Base-by-base conservation (phyloP, 2,329 filamentous ascomycete genomes). In the Fusarium sp. region DNA sequence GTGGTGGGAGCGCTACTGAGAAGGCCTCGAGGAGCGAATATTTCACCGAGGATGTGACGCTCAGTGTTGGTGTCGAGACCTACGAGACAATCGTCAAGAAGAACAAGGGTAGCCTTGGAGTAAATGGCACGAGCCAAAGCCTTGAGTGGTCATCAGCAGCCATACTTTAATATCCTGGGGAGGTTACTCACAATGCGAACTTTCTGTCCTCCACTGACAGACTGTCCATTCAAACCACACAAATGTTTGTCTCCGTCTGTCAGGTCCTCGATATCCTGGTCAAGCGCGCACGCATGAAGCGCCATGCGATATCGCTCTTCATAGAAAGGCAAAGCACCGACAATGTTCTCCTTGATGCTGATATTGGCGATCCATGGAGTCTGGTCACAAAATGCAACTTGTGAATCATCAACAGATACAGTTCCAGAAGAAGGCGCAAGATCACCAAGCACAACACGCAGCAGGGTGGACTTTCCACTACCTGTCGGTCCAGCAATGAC, bases 171-270 rank as follows among this genome's bases (percentile, higher is more conserved):
- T 22, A 22, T 22, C 22, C 22, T 5, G 2, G 17, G 2, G 2
- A 7, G 5, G 3, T 4, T 4, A 13, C 49, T 53, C 18, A 53
- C 49, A 4, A 39, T 53, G 5, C 49, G 49, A 27, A 53, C 49
- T 39, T 59, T 59, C 17, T 59, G 56, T 13, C 56, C 56, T n/a
- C 56, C 56, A 22, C 56, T 59, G 9, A 59, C 27, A 20, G 35
- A 52, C 5, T 52, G 45, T 4, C 56, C 56, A 0, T 59, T 52
- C 0, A 52, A 4, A 0, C 56, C 56, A 20, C 45, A 50, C 8
- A 59, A 31, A 3, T 50, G 45, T 4, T 39, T 33, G 0, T 59
- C 56, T 3, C 56, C 56, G 0, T 39, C 45, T 0, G 35, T 25
- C 2, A 59, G 13, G 3, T 39, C 56, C 6, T 39, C 45, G 1